Conservation (phyloP, 2,329 filamentous ascomycete species). For the Graphiopsis chlorocephala region DNA sequence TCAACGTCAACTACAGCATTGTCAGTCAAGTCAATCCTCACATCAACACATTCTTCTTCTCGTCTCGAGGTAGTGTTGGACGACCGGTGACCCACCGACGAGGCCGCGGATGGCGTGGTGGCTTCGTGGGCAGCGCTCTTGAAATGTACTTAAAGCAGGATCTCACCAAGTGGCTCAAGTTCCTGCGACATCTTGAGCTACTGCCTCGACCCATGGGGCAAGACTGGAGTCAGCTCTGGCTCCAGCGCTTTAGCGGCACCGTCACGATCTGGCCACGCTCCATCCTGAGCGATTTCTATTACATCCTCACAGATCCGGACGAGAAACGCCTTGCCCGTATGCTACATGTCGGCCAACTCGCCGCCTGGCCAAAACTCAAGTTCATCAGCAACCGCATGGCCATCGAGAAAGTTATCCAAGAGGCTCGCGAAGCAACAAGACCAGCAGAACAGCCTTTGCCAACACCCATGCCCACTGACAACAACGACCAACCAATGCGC, state of each 20-base stretch:
- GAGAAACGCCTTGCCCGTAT: constrained; percentile 74
- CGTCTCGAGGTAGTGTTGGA: constrained; percentile 84
- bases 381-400: constrained; percentile 86
- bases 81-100: constrained; percentile 90
- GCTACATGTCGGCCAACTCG: constrained; percentile 87
- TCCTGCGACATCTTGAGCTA: constrained; percentile 86
- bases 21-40: constrained; percentile 89
- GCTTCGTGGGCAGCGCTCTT: constrained; percentile 85
- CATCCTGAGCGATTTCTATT: constrained; percentile 72
- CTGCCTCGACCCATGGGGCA: constrained; percentile 86
- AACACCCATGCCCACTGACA: constrained; percentile 26
- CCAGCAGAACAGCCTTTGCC: constrained; percentile 32
- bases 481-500: constrained; percentile 20
- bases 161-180: constrained; percentile 95
- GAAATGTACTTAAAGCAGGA: constrained; percentile 97
- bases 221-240: constrained; percentile 95
- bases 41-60: constrained; percentile 99
- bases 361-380: constrained; percentile 84
- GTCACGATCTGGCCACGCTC: constrained; percentile 95
- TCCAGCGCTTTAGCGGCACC: constrained; percentile 91
- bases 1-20: constrained; percentile 97
- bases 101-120: constrained; percentile 91
- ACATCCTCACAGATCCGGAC: constrained; percentile 82
- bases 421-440: constrained; percentile 50
- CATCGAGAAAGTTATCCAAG: constrained; percentile 67